These are phyloP conservation scores for Boletales sp. DNA, from an alignment of 768 basidiomycete species.

Conservation along the genomic window DNA sequence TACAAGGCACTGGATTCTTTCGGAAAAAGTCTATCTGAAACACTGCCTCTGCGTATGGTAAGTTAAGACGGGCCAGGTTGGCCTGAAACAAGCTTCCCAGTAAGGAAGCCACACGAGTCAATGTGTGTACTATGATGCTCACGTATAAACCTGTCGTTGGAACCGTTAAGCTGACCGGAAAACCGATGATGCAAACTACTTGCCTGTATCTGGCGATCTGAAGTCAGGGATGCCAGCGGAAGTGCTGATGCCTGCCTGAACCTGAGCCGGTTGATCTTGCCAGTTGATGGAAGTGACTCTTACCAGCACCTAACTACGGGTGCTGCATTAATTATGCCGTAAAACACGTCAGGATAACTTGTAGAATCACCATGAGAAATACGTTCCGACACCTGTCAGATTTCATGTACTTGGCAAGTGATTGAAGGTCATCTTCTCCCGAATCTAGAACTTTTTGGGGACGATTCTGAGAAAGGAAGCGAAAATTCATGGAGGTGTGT, in stretches of 20 bases:
- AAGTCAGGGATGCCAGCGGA: conserved; percentile 89
- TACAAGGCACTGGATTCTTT: conserved; percentile 76
- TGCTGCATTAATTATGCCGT: conserved; percentile 2
- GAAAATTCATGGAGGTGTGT: conserved; percentile 12
- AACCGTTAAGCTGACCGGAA: not conserved
- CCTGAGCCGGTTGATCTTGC: not conserved
- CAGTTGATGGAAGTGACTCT: conserved; percentile 11
- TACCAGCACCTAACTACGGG: conserved; percentile 65
- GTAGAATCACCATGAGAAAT: conserved; percentile 60
- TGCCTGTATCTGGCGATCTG: conserved; percentile 79
- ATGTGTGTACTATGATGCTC: conserved; percentile 5
- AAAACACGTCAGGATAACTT: not conserved
- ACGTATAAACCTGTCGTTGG: conserved; percentile 26
- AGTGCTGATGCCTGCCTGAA: conserved; percentile 60
- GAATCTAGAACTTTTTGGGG: conserved; percentile 20
- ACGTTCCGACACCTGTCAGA: conserved; percentile 65
- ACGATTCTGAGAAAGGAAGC: not conserved
- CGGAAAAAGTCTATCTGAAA: conserved; percentile 90
- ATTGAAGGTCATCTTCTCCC: conserved; percentile 35
- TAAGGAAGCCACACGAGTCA: not conserved
- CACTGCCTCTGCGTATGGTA: conserved; percentile 94
- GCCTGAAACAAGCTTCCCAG: conserved; percentile 41
- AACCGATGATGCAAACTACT: conserved; percentile 13
- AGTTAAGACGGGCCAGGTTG: conserved; percentile 69
- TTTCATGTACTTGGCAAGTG: conserved; percentile 64